A percentile compares a stretch with the other conserved stretches of the same genome.
phyloP scores from a whole-genome alignment of 176 grass and related monocot species.

The Rhipidocladum racemiflorum region DNA sequence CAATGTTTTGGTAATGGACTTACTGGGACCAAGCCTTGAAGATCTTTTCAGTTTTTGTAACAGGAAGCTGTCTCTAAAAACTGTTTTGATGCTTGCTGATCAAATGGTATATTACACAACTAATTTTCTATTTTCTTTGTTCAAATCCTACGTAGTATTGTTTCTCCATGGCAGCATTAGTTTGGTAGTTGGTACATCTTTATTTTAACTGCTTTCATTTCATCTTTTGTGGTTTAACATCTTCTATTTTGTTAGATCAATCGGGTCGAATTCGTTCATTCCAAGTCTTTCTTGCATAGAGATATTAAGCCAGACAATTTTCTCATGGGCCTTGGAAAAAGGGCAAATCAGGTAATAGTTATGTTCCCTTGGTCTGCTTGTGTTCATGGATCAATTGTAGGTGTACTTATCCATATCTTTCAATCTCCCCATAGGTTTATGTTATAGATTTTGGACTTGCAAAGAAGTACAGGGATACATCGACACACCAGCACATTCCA shows the following conservation, averaged over 20 bases:
- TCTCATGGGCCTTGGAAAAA: constrained; percentile 80
- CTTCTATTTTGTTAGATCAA: constrained; percentile 57
- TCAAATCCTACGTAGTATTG: background rate
- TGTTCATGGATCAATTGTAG: background rate
- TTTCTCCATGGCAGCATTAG: background rate
- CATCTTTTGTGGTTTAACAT: background rate
- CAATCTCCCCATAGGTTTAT: constrained; percentile 54
- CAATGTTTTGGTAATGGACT: constrained; percentile 82
- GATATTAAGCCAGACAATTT: constrained; percentile 97
- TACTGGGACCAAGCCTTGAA: constrained; percentile 81
- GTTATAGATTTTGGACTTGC: constrained; percentile 93
- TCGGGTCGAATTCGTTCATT: constrained; percentile 74
- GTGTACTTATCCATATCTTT: background rate
- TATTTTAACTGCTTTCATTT: background rate
- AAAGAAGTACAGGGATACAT: constrained; percentile 84
- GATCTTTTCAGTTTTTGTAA: constrained; percentile 80
- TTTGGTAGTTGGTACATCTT: background rate
- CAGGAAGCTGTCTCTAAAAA: constrained; percentile 82
- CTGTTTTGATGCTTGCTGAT: constrained; percentile 89
- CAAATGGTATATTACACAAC: constrained; percentile 59
- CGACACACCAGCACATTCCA: constrained; percentile 80
- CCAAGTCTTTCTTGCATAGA: constrained; percentile 87
- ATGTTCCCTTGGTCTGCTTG: background rate
- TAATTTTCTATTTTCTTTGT: background rate
- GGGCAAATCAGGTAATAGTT: constrained; percentile 74